Evolutionary conservation across 768 basidiomycete genomes (phyloP).

Genomic region (Leccinum arenicola): DNA sequence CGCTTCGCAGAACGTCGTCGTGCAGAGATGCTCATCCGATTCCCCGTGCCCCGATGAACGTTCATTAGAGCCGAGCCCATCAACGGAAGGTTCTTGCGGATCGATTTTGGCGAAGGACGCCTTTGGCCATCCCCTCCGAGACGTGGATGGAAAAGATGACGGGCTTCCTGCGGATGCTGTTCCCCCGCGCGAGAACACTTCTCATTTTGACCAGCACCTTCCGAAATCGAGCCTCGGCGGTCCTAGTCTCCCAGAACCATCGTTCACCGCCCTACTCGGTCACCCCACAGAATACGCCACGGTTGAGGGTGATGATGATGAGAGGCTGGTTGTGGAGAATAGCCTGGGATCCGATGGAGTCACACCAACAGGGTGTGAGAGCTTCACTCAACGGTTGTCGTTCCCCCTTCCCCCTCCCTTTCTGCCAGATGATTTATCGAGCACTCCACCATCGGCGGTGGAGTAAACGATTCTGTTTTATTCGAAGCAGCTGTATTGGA

Average conservation of each 20-base stretch:
- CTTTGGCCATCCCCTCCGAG: not conserved
- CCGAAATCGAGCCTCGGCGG: not conserved
- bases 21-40: not conserved
- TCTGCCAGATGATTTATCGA: slow-evolving; percentile 4
- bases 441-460: not conserved
- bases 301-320: not conserved
- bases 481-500: not conserved
- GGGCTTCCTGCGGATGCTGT: not conserved
- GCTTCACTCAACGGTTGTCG: slow-evolving; percentile 13
- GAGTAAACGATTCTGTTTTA: not conserved
- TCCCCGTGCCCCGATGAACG: not conserved
- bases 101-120: not conserved
- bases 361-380: not conserved
- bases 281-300: not conserved
- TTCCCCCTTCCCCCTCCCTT: slow-evolving; percentile 21
- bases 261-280: not conserved
- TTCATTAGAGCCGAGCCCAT: not conserved
- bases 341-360: not conserved
- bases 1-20: not conserved
- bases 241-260: not conserved
- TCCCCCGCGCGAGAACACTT: not conserved
- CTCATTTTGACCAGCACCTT: not conserved
- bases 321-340: not conserved
- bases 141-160: not conserved
- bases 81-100: not conserved